Percentiles rank a stretch among this genome's conserved stretches.
These are phyloP conservation scores for Neurospora sp. DNA, from an alignment of 495 filamentous ascomycete genomes.

Conservation along the genomic window DNA sequence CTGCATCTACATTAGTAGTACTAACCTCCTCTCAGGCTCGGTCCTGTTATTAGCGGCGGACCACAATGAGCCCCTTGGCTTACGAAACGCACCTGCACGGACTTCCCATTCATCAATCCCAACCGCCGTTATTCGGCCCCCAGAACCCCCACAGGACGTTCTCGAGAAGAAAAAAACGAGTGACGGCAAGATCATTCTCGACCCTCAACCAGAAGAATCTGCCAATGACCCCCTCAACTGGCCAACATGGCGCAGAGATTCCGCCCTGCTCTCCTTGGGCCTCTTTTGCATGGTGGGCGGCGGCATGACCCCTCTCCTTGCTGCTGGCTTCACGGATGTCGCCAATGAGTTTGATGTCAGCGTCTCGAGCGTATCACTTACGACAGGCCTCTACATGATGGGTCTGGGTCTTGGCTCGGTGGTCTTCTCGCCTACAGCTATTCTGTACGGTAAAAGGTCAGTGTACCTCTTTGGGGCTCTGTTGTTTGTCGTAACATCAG, in stretches of 20 bases:
- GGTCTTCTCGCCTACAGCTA: slow-evolving; percentile 80
- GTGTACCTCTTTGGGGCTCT: slow-evolving; percentile 76
- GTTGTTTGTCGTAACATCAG: slow-evolving; percentile 62
- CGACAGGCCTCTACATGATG: slow-evolving; percentile 93
- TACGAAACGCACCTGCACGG: slow-evolving; percentile 63
- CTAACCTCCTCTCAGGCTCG: slow-evolving; percentile 48
- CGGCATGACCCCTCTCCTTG: slow-evolving; percentile 84
- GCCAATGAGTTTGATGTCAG: slow-evolving; percentile 58
- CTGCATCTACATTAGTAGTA: neutral
- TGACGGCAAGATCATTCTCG: slow-evolving; percentile 78
- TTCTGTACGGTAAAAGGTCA: slow-evolving; percentile 81
- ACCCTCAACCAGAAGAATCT: slow-evolving; percentile 88
- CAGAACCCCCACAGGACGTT: slow-evolving; percentile 19
- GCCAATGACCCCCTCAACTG: slow-evolving; percentile 91
- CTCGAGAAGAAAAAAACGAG: slow-evolving; percentile 60
- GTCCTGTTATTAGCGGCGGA: slow-evolving; percentile 66
- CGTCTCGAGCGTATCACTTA: slow-evolving; percentile 69
- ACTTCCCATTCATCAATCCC: slow-evolving; percentile 70
- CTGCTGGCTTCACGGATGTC: slow-evolving; percentile 82
- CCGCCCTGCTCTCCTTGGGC: slow-evolving; percentile 72
- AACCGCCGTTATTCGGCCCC: slow-evolving; percentile 38
- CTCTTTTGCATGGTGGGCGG: slow-evolving; percentile 90
- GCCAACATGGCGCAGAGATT: slow-evolving; percentile 73
- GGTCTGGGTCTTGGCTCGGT: slow-evolving; percentile 80
- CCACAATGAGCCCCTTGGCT: slow-evolving; percentile 72